Conservation (phyloP, 352 stramenopile genomes). For the Globisporangium abappressorium region DNA sequence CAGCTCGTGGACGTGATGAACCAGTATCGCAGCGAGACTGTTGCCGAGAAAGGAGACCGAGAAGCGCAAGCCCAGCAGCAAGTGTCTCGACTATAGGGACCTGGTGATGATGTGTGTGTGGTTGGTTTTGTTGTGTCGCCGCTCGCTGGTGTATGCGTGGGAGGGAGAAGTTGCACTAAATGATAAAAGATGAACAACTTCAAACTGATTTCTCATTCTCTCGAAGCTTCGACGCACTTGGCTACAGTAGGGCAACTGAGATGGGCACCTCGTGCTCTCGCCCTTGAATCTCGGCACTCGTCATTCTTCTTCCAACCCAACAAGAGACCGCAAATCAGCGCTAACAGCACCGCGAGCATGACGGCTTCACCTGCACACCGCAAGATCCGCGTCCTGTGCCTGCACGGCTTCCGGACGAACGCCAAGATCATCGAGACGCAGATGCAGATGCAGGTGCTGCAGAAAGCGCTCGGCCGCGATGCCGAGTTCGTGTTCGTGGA, state of each 20-base stretch:
- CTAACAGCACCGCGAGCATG: not conserved
- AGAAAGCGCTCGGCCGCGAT: conserved; percentile 44
- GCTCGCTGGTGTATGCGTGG: too few species aligned
- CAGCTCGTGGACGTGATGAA: conserved; percentile 20
- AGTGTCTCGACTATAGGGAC: too few species aligned
- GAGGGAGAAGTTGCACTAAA: too few species aligned
- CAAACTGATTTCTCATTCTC: too few species aligned
- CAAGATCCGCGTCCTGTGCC: conserved; percentile 65
- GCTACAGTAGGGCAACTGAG: too few species aligned
- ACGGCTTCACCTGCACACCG: not conserved
- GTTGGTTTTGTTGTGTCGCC: too few species aligned
- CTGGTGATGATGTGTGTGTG: too few species aligned
- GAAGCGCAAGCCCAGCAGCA: not conserved
- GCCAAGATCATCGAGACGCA: conserved; percentile 66
- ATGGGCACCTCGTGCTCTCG: too few species aligned
- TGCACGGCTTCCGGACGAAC: conserved; percentile 76
- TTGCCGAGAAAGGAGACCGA: too few species aligned
- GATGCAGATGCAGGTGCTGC: conserved; percentile 57
- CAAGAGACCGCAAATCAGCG: not conserved
- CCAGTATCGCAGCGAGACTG: conserved; percentile 18
- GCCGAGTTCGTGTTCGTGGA: conserved; percentile 77
- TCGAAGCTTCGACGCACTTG: too few species aligned
- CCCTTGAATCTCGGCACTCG: not conserved
- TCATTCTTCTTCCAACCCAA: not conserved
- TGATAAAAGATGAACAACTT: too few species aligned